These are phyloP conservation scores for Colletotrichum tabaci DNA, from an alignment of 2,329 filamentous ascomycete genomes.

Conservation along the genomic window DNA sequence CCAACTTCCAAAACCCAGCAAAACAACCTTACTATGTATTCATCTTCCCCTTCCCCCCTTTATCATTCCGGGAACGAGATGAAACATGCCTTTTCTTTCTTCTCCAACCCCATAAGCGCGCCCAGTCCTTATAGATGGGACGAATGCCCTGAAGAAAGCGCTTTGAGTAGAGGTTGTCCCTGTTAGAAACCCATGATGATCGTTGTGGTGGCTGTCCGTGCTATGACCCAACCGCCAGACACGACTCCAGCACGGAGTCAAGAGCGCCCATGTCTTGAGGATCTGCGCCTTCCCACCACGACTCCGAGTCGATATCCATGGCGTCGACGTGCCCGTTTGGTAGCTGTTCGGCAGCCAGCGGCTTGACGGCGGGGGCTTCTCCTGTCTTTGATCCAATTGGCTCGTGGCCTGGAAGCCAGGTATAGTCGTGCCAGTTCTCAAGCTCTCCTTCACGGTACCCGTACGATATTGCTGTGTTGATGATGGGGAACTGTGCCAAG, in stretches of 20 bases:
- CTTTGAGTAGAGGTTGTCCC: conserved; percentile 29
- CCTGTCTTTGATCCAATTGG: conserved; percentile 20
- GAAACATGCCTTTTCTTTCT: conserved; percentile 5
- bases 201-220: conserved; percentile 21
- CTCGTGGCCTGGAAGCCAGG: conserved; percentile 58
- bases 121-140: conserved; percentile 30
- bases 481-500: conserved; percentile 82
- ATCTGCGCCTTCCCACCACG: conserved; percentile 75
- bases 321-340: conserved; percentile 67
- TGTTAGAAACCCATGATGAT: conserved; percentile 11
- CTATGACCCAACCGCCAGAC: conserved; percentile 62
- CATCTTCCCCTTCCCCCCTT: not conserved
- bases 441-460: conserved; percentile 83
- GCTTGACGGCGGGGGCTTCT: conserved; percentile 50
- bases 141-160: conserved; percentile 26
- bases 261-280: conserved; percentile 65
- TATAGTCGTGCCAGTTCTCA: conserved; percentile 75
- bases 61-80: not conserved
- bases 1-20: not conserved
- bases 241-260: conserved; percentile 71
- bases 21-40: not conserved
- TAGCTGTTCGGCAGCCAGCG: conserved; percentile 52
- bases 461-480: conserved; percentile 79
- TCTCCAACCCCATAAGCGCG: conserved; percentile 31
- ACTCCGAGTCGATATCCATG: conserved; percentile 72